Evolutionary conservation across 2,329 filamentous ascomycete genomes (phyloP), one percentile per base, ranked within the genome.

Genomic region (Colletotrichum lentis): DNA sequence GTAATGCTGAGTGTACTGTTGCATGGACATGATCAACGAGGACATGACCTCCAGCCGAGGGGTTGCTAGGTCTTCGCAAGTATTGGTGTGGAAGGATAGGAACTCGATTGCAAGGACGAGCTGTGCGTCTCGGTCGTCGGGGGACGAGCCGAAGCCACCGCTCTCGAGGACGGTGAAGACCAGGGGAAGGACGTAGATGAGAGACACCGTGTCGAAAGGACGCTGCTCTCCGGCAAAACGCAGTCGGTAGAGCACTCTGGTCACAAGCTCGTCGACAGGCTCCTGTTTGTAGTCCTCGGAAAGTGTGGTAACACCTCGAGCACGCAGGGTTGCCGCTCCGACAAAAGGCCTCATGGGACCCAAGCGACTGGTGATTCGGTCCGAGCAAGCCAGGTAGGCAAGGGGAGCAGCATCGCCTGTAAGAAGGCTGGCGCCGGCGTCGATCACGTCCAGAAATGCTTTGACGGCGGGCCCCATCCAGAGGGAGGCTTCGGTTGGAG

Each of bases 151-250:
- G 72, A 97, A 88, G 1, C 94, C 94, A 47, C 94, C 93, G 70
- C 90, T 89, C 67, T 88, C 87, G 22, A 99, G 84, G 20, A 98
- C 86, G 22, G 92, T 81, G 72, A 97, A 90, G 3, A 97, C 80
- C 18, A 99, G 84, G 0, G 95, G 93, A 37, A 98, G 82, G 58
- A 94, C 88, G 76, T 98, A 99, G 65, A 92, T 93, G 27, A 98
- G 83, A 1, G 95, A 95, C 4, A 96, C 90, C 3, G 88, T 85
- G 76, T 99, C 96, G 73, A 99, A 94, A 0, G 95, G 94, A n/a
- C 94, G 88, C 77, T 98, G 95, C 77, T 98, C 96, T 60, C 92
- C 91, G 44, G 94, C 87, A 77, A 97, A 97, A 18, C 94, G 91
- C 61, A 99, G 83, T 55, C 95, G 90, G 78, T 98, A 98, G 5